Conservation (phyloP, 2,329 filamentous ascomycete genomes). For the Fusarium nygamai region DNA sequence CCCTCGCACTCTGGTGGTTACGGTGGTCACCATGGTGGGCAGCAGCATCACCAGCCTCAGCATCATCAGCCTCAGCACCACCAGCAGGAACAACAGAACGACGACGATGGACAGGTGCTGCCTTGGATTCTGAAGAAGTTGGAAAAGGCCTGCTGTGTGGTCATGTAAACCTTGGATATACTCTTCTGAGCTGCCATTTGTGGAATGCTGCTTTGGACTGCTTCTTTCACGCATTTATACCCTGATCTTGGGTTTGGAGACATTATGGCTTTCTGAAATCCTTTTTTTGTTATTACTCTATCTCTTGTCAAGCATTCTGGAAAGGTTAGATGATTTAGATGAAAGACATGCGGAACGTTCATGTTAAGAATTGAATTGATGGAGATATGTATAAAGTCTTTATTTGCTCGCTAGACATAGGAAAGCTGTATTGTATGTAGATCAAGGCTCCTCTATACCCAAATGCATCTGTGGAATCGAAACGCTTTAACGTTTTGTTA, state of each 20-base stretch:
- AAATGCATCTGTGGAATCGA: background rate
- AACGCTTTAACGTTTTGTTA: background rate
- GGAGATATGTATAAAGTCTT: constrained; percentile 15
- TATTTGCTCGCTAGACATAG: constrained; percentile 5
- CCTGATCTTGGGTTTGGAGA: constrained; percentile 6
- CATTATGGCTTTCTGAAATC: background rate
- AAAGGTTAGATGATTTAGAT: constrained; percentile 13
- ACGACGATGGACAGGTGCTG: constrained; percentile 68
- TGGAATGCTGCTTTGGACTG: background rate
- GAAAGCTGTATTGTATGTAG: background rate
- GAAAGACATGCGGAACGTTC: background rate
- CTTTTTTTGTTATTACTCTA: background rate
- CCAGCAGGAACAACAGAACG: constrained; percentile 56
- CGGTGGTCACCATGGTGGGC: constrained; percentile 54
- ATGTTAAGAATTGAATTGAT: constrained; percentile 11
- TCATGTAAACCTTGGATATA: constrained; percentile 67
- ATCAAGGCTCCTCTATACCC: background rate
- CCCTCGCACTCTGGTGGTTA: constrained; percentile 52
- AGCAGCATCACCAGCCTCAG: constrained; percentile 57
- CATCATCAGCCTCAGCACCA: constrained; percentile 56
- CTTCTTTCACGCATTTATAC: constrained; percentile 17
- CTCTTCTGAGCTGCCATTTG: constrained; percentile 1
- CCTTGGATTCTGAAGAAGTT: constrained; percentile 70
- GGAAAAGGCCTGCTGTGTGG: constrained; percentile 75
- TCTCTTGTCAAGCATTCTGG: constrained; percentile 1